These are phyloP conservation scores for Torulaspora microellipsoides DNA, from an alignment of 805 yeast genomes.

Conservation along the genomic window DNA sequence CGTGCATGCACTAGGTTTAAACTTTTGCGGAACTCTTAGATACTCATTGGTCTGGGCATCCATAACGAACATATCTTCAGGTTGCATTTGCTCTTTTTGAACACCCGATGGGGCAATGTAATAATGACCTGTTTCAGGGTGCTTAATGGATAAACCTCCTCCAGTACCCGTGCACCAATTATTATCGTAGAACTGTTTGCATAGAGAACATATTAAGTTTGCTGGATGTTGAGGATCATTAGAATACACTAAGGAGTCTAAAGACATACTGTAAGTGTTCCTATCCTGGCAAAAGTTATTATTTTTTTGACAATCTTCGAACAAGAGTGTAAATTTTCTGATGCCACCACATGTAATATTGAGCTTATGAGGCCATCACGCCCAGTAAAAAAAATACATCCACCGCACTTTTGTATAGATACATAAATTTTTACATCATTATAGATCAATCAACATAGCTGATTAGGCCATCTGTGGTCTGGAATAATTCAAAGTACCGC, in stretches of 20 bases:
- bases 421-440: too few relatives aligned
- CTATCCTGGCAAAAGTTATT: too few relatives aligned
- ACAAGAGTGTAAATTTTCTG: not conserved
- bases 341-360: not conserved
- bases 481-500: constrained; percentile 72
- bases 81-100: constrained; percentile 83
- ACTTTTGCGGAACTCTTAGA: constrained; percentile 54
- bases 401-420: too few relatives aligned
- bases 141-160: constrained; percentile 78
- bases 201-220: constrained; percentile 74
- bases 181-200: constrained; percentile 68
- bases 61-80: constrained; percentile 76
- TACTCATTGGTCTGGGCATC: constrained; percentile 47
- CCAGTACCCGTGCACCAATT: constrained; percentile 97
- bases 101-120: constrained; percentile 95
- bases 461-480: constrained; percentile 42
- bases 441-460: not conserved
- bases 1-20: constrained; percentile 91
- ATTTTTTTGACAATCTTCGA: too few relatives aligned
- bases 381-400: too few relatives aligned
- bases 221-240: constrained; percentile 71
- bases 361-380: too few relatives aligned
- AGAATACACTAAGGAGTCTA: constrained; percentile 33
- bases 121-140: constrained; percentile 44
- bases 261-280: not conserved